Base-by-base conservation (phyloP, 2,329 filamentous ascomycete species). In the Ceratocystis ficicola region DNA sequence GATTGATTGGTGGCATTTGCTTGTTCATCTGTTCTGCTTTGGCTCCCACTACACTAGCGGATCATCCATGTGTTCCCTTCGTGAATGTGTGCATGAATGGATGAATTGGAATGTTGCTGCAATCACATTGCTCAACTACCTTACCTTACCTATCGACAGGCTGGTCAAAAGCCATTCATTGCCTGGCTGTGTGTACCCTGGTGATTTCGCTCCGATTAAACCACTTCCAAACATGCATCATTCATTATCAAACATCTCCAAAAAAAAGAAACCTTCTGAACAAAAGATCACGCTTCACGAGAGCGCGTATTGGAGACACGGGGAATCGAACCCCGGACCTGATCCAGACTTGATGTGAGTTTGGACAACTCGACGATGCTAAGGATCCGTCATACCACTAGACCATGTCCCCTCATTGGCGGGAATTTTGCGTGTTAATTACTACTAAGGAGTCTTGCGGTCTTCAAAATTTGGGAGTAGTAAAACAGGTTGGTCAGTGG, bases 241-340 rank as follows among this genome's bases (percentile, higher is more conserved):
- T 41, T 41, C 36, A 41, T 41, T 12, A 41, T 4, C n/a, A 20
- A 20, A 20, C 1, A 8, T 12, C 7, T 2, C n/a, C 48, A n/a
- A 57, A 57, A 57, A 57, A 30, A 57, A 57, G 12, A 57, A 57
- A 57, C 28, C 52, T 12, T 32, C 22, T 1, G 0, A 50, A 1
- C 17, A 50, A 50, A 50, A 32, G 17, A 3, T 3, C 0, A 57
- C 25, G n/a, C n/a, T 17, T 1, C 2, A 57, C 1, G 6, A n/a
- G 7, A 5, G 20, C 2, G 46, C 1, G 2, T 5, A 7, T 17
- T 59, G 66, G 64, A 68, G 66, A 68, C 66, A 68, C 66, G 66
- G 66, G 66, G 66, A 68, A 68, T 68, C 66, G 66, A 68, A 68
- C 66, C 66, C 66, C 66, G 66, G 64, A 68, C 66, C 66, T 66